phyloP scores from a whole-genome alignment of 1,284 basidiomycete genomes.

The Sutorius eximius region DNA sequence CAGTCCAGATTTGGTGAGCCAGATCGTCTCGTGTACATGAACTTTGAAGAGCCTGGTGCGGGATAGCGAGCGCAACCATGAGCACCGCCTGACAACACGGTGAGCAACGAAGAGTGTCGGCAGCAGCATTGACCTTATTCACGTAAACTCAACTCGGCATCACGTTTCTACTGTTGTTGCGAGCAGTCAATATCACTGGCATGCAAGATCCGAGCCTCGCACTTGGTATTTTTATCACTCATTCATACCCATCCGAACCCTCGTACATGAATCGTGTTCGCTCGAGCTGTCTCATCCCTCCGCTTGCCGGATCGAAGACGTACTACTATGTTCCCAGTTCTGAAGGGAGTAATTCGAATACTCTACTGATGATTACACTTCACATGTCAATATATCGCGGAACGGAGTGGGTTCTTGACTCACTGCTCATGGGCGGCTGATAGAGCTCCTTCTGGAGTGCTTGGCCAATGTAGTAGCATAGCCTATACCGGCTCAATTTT shows the following conservation, averaged over 20 bases:
- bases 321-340: too few species aligned
- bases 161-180: background rate
- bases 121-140: background rate
- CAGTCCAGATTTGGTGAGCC: constrained; percentile 9
- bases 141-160: background rate
- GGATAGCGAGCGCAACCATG: background rate
- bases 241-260: background rate
- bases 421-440: background rate
- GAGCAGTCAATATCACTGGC: background rate
- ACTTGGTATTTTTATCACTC: background rate
- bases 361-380: too few species aligned
- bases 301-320: background rate
- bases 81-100: background rate
- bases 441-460: background rate
- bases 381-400: too few species aligned
- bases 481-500: too few species aligned
- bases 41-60: background rate
- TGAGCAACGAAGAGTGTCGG: background rate
- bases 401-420: too few species aligned
- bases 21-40: background rate
- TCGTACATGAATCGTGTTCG: background rate
- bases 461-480: too few species aligned
- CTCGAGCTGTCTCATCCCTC: background rate
- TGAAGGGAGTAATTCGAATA: too few species aligned
- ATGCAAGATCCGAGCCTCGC: background rate